Evolutionary conservation across 129 eudicot genomes (phyloP), one percentile per base, ranked within the genome.

Genomic region (Artemisia annua): DNA sequence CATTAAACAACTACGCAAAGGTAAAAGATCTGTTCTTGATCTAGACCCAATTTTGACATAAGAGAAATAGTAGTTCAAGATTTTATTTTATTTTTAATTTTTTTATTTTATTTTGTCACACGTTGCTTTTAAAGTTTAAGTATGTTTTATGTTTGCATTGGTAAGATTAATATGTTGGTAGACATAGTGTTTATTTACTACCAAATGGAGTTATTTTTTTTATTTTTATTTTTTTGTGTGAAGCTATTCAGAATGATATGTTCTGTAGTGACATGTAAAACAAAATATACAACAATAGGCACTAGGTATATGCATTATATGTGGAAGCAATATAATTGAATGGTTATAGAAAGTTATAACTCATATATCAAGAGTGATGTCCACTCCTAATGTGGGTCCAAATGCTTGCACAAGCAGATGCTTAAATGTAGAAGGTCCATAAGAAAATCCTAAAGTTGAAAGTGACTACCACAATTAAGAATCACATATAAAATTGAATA

Each of bases 371-470:
- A 54, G 75, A 55, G 55, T 70, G 75, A 9, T 54, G 75, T 12
- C 75, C 75, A 70, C 75, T 70, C 64, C 64, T 70, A 53, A 39
- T 62, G 53, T 64, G 72, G 78, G 78, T 28, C 78, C 73, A 71
- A 10, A 56, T 65, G 64, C 49, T 58, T 78, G 59, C 78, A 64
- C 51, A 51, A 53, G 67, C 64, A 71, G 67, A 78, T 78, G 82
- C 82, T 78, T 63, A 57, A 78, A 70, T 71, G 71, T 74, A 63
- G 44, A 71, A 68, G 82, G 82, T 53, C 82, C 77, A 71, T 54
- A 43, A 78, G 19, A 78, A 63, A 71, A 54, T 71, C 72, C 77
- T 78, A 63, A 71, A 44, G 46, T 15, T 64, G 82, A 78, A 71
- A 78, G 67, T 56, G 82, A 78, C 73, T 53, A 11, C 77, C 73